These are phyloP conservation scores for Fusarium sp. DNA, from an alignment of 2,329 filamentous ascomycete genomes.

Conservation along the genomic window DNA sequence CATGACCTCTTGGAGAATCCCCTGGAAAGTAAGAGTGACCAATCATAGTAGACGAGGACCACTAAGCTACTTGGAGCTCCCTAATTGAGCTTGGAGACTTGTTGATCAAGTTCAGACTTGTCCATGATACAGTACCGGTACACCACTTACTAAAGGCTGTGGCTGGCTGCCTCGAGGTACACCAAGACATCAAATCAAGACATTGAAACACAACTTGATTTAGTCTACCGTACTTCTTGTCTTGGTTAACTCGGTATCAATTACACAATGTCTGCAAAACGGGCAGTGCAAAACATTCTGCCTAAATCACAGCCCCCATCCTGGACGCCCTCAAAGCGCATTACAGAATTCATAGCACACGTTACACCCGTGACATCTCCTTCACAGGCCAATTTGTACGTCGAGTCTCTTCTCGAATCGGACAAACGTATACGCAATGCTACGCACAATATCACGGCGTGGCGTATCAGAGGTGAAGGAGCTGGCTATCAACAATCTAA, in stretches of 20 bases:
- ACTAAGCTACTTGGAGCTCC: constrained; percentile 19
- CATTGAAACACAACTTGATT: constrained; percentile 1
- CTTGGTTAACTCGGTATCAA: neutral
- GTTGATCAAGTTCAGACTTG: too few relatives aligned
- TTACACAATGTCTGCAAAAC: constrained; percentile 28
- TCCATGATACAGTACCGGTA: neutral
- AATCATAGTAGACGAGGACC: constrained; percentile 13
- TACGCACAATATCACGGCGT: constrained; percentile 41
- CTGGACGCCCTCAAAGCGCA: constrained; percentile 82
- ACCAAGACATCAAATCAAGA: constrained; percentile 9
- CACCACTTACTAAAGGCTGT: constrained; percentile 10
- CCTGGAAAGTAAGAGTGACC: constrained; percentile 10
- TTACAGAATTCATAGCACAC: constrained; percentile 88
- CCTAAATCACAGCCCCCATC: constrained; percentile 34
- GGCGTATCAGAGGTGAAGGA: constrained; percentile 73
- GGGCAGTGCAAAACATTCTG: constrained; percentile 31
- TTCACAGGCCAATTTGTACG: constrained; percentile 76
- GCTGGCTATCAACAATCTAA: constrained; percentile 87
- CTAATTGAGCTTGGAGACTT: constrained; percentile 8
- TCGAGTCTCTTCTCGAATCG: constrained; percentile 82
- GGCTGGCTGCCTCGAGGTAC: constrained; percentile 9
- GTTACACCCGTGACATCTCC: constrained; percentile 78
- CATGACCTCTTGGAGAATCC: constrained; percentile 27
- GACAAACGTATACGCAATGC: constrained; percentile 74
- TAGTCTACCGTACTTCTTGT: neutral